Base-by-base conservation (phyloP, 2,329 filamentous ascomycete species). In the Pseudopyrenochaeta lycopersici region DNA sequence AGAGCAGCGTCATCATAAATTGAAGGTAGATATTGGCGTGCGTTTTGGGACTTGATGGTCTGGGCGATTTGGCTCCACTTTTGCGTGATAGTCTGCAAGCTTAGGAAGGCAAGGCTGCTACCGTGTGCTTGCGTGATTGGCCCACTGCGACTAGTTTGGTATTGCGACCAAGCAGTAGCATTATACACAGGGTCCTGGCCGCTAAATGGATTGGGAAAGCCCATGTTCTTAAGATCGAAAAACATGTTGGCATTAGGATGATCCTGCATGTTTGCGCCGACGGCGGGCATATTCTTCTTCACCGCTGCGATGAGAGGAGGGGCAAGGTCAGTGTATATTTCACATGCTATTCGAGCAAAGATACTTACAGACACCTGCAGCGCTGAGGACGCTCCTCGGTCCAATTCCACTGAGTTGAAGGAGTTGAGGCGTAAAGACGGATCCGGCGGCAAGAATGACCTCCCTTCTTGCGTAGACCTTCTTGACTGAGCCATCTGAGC, bases 361-460 rank as follows among this genome's bases (percentile, higher is more conserved):
- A 9, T 27, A 27, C 23, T 27, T 9, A 27, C 23, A 46, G 14
- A 75, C 54, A 1, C 58, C 60, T 6, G 70, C 69, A 29, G 63
- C 61, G 4, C 44, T 40, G 1, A 74, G 58, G 0, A 70, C 59
- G 4, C 47, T 15, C 30, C 58, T 62, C 1, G 70, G 70, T 0
- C 72, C 72, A 7, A 75, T 56, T 1, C 71, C 72, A 31, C 65
- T 70, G 7, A 70, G 58, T 38, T 68, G 66, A 1, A 74, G n/a
- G 84, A 79, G 14, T 86, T 75, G 70, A 83, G 85, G 4, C 81
- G 87, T 9, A 83, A 86, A 64, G 82, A 81, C 35, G 84, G 63
- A 75, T 23, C 79, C 82, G 0, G 87, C 87, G 0, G 85, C 85
- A 2, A 90, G 69, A 32, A 90, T 81, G 7, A 88, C 80, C 58